Evolutionary conservation across 768 basidiomycete species (phyloP), one percentile per base, ranked within the genome.

Genomic region (Mycena filopes): DNA sequence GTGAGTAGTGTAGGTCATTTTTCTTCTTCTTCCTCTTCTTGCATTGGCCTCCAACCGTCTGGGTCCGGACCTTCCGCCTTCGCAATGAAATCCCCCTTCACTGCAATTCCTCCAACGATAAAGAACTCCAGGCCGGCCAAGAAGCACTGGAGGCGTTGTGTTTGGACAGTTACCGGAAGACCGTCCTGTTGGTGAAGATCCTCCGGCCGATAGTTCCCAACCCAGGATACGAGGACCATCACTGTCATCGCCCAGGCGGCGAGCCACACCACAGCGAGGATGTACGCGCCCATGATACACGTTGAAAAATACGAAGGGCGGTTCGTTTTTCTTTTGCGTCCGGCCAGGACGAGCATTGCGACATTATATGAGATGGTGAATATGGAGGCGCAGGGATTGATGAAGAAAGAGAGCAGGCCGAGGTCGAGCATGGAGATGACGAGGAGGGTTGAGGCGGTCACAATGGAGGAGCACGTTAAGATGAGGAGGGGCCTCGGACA

Each of bases 241-340:
- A 74, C 50, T 66, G 23, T 76, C 76, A 50, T 59, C 18, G 16
- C 20, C 40, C 74, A 74, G 29, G 76, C 74, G 20, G 69, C 71
- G 16, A 78, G 63, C 77, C 77, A 79, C n/a, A 75, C 58, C 18
- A 74, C 8, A 33, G 75, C 70, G 41, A 78, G 60, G 3, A 80
- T 67, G 62, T 77, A 77, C 4, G 72, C 75, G 31, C 70, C 74
- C 47, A 79, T 67, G 49, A 78, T 54, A 28, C 68, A 65, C 1
- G 77, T 78, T 8, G 74, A 76, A 61, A 77, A 80, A 64, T 78
- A 80, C 23, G 76, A 75, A 4, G 77, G 77, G 15, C 72, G 60
- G 12, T 72, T 67, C 36, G 66, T 58, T 40, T 66, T 66, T 23
- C 76, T 71, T 48, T 72, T 73, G 42, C 67, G 67, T 18, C 71